These are phyloP conservation scores for Baudoinia panamericana DNA, from an alignment of 495 filamentous ascomycete species.

Conservation along the genomic window DNA sequence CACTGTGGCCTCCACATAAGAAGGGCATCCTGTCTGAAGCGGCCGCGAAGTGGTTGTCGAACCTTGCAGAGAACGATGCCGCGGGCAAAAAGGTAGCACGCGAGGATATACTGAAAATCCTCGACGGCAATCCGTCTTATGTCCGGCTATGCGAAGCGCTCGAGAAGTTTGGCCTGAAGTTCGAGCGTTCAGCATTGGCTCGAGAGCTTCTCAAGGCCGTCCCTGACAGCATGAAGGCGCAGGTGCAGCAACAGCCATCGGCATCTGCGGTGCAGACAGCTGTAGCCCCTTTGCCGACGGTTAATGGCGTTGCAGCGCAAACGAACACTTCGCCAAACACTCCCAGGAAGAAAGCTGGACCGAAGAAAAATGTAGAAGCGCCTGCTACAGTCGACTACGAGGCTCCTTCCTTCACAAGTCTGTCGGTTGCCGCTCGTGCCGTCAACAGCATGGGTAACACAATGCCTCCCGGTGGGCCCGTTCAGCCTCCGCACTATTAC, in stretches of 20 bases:
- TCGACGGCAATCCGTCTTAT: conserved; percentile 39
- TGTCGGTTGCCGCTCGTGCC: conserved; percentile 12
- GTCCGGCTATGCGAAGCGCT: conserved; percentile 37
- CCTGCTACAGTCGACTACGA: conserved; percentile 6
- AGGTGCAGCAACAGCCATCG: neutral
- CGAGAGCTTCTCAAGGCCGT: conserved; percentile 33
- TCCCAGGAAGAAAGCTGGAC: neutral
- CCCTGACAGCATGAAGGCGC: conserved; percentile 25
- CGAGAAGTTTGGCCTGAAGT: conserved; percentile 32
- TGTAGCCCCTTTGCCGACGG: neutral
- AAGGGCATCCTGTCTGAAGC: conserved; percentile 25
- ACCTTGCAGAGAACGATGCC: conserved; percentile 24
- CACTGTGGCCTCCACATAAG: conserved; percentile 29
- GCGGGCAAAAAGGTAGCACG: conserved; percentile 11
- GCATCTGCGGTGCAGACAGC: neutral
- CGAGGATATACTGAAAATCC: conserved; percentile 29
- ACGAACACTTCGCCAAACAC: neutral
- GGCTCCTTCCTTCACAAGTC: conserved; percentile 4
- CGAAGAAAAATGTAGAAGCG: neutral
- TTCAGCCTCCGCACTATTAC: neutral
- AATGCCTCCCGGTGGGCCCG: conserved; percentile 1
- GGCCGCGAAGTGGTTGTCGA: conserved; percentile 23
- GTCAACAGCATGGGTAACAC: neutral
- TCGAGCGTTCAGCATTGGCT: conserved; percentile 37
- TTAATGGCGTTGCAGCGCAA: neutral